Evolutionary conservation across 768 basidiomycete species (phyloP), one percentile per base, ranked within the genome.

Genomic region (Clathrus columnatus): DNA sequence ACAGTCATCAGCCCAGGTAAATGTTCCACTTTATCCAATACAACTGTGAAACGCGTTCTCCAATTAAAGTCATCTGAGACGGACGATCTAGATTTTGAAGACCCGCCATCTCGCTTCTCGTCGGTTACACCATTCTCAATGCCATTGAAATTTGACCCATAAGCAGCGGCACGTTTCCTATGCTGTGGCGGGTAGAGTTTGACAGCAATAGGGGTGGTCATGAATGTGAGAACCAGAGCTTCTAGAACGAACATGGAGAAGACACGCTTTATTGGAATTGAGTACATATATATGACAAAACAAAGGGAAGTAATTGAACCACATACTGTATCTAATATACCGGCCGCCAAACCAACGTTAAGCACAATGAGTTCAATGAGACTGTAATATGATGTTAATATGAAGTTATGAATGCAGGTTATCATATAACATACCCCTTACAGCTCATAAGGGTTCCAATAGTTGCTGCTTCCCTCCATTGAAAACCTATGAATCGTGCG

Each of bases 211-310:
- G 89, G 90, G 0, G 87, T 91, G 0, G 92, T 93, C 70, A 91
- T 78, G 71, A 87, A 90, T 0, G 94, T 95, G 41, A 96, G 72
- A 6, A 84, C 67, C 36, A 93, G 71, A 0, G 89, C 86, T 64
- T 88, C 86, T 18, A 97, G 73, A 41, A 97, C 91, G 63, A 97
- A 94, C 91, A 96, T 97, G 0, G 91, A 88, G 70, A 97, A 94
- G 6, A 96, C 87, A 23, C 77, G 78, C 72, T 73, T n/a, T n/a
- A 62, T 1, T 57, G 60, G 20, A 44, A 5, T 5, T 0, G 8
- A 24, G 36, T 14, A 2, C 20, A 4, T 3, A 17, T 45, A 16
- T 23, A 18, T 17, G 3, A 18, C 26, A 32, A 27, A 16, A 51
- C 16, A 27, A 18, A 17, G 5, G 28, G 18, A 24, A 16, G 5